These are phyloP conservation scores for Diplotaxis tenuifolia DNA, from an alignment of 345 rosid genomes.

Conservation along the genomic window DNA sequence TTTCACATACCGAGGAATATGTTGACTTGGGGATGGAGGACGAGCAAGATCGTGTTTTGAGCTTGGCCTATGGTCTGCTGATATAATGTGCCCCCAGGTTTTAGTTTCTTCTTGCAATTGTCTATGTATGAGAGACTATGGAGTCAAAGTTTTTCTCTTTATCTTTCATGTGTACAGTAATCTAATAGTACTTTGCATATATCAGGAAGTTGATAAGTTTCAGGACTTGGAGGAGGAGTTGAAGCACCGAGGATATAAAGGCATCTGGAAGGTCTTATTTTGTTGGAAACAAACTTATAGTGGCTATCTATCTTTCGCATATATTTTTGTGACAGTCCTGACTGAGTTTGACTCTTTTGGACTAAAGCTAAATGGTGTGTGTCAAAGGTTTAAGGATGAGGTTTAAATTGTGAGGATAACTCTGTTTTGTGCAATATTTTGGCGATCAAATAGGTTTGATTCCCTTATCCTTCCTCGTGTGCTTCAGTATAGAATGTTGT, in stretches of 20 bases:
- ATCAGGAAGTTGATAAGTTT: slow-evolving; percentile 91
- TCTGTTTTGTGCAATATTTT: slow-evolving; percentile 69
- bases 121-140: neutral
- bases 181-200: slow-evolving; percentile 1
- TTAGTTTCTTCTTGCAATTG: slow-evolving; percentile 2
- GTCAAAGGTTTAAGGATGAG: slow-evolving; percentile 12
- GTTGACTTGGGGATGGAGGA: slow-evolving; percentile 84
- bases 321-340: neutral
- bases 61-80: slow-evolving; percentile 90
- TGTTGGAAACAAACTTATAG: no score
- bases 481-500: slow-evolving; percentile 16
- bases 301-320: neutral
- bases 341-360: slow-evolving; percentile 21
- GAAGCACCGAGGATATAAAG: slow-evolving; percentile 63
- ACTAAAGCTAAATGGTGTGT: neutral
- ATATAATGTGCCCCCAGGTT: slow-evolving; percentile 96
- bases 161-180: neutral
- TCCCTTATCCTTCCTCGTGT: slow-evolving; percentile 19
- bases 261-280: slow-evolving; percentile 76
- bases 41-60: slow-evolving; percentile 67
- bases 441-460: slow-evolving; percentile 75
- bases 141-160: neutral
- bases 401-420: slow-evolving; percentile 12
- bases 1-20: slow-evolving; percentile 72
- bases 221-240: slow-evolving; percentile 71